A percentile compares a stretch with the other conserved stretches of the same genome.
Conservation (phyloP, 2,329 filamentous ascomycete genomes). For the Clonostachys byssicola region DNA sequence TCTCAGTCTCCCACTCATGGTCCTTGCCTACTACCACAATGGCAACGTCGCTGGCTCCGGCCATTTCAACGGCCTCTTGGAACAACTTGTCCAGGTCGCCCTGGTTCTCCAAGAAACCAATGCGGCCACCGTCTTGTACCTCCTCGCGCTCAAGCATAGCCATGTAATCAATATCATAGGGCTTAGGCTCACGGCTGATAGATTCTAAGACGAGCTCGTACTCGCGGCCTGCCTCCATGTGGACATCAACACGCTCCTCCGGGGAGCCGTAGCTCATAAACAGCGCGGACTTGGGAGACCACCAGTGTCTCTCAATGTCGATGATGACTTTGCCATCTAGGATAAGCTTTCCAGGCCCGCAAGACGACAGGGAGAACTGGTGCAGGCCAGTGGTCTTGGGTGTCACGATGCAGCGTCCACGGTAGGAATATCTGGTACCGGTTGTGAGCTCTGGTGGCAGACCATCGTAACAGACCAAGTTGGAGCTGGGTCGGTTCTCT, state of each 20-base stretch:
- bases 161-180: background rate
- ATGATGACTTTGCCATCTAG: background rate
- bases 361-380: background rate
- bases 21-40: slow-evolving; percentile 73
- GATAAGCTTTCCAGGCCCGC: background rate
- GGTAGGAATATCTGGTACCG: background rate
- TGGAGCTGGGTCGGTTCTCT: background rate
- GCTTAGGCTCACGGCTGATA: background rate
- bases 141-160: slow-evolving; percentile 15
- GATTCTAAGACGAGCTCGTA: background rate
- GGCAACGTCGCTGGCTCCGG: slow-evolving; percentile 64
- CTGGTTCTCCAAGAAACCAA: slow-evolving; percentile 55
- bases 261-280: background rate
- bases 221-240: background rate
- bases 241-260: background rate
- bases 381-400: background rate
- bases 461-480: background rate
- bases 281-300: background rate
- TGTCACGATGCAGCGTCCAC: background rate
- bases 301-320: background rate
- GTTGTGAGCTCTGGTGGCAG: background rate
- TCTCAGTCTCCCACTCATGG: slow-evolving; percentile 54
- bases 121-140: slow-evolving; percentile 48
- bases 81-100: slow-evolving; percentile 67
- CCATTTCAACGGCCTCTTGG: slow-evolving; percentile 58